phyloP scores from a whole-genome alignment of 2,329 filamentous ascomycete genomes.

The Ophiostoma tasmaniense region DNA sequence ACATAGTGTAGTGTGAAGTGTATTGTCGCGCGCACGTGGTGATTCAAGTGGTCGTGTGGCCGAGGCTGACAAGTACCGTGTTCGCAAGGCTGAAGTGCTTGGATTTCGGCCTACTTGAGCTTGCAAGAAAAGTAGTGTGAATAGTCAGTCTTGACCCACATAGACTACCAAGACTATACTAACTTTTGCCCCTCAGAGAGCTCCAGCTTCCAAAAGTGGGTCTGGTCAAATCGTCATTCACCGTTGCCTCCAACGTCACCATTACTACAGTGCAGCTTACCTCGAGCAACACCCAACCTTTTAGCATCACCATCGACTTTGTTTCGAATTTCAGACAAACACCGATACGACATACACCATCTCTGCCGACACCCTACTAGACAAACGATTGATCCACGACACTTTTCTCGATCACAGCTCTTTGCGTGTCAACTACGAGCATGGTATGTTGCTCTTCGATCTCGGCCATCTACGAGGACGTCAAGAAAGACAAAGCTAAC shows the following conservation, averaged over 20 bases:
- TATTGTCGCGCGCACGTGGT: not conserved
- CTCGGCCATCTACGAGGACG: not conserved
- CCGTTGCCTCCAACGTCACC: conserved; percentile 7
- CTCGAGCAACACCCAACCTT: not conserved
- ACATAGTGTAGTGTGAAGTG: conserved; percentile 32
- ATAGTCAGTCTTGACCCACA: not conserved
- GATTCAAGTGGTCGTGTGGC: not conserved
- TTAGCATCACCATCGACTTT: not conserved
- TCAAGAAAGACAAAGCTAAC: not conserved
- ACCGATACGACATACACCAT: not conserved
- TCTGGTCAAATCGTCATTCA: not conserved
- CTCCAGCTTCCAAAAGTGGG: not conserved
- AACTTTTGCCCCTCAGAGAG: conserved; percentile 3
- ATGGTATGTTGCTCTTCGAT: not conserved
- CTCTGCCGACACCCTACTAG: not conserved
- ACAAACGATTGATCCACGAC: not conserved
- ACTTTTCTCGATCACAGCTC: not conserved
- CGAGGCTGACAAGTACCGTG: not conserved
- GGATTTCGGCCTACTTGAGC: not conserved
- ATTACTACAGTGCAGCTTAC: not conserved
- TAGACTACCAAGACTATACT: not conserved
- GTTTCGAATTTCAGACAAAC: not conserved
- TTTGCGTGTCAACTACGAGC: not conserved
- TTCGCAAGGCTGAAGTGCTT: not conserved
- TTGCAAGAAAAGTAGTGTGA: not conserved